Percentiles rank a stretch among this genome's conserved stretches.
These are phyloP conservation scores for Cephalotrichum gorgonifer DNA, from an alignment of 2,329 filamentous ascomycete genomes.

Conservation along the genomic window DNA sequence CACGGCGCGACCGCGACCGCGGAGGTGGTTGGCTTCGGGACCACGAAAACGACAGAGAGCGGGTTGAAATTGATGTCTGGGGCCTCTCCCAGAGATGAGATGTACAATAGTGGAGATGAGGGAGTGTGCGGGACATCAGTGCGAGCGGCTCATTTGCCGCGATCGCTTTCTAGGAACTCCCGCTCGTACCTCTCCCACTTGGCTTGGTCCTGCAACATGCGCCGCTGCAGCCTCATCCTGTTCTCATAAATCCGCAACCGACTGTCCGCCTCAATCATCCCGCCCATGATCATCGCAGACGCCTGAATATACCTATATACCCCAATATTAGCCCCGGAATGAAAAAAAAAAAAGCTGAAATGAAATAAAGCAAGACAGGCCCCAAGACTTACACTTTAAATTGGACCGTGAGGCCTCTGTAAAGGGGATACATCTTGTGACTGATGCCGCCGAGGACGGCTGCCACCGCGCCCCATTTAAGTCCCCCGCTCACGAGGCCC, in stretches of 20 bases:
- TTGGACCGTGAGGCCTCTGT: conserved; percentile 61
- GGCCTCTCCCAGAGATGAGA: not conserved
- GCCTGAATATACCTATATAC: conserved; percentile 64
- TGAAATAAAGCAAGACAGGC: not conserved
- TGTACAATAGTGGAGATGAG: not conserved
- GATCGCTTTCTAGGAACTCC: conserved; percentile 38
- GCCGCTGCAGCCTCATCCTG: conserved; percentile 52
- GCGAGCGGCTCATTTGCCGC: conserved; percentile 10
- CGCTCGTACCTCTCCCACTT: conserved; percentile 59
- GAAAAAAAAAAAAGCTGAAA: not conserved
- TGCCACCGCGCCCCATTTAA: conserved; percentile 62
- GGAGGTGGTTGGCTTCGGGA: not conserved
- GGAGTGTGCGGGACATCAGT: not conserved
- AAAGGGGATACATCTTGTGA: conserved; percentile 58
- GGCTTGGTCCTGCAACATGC: conserved; percentile 52
- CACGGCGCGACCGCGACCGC: not conserved
- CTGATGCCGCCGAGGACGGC: conserved; percentile 52
- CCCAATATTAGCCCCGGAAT: not conserved
- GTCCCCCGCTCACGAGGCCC: conserved; percentile 56
- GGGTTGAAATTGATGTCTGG: not conserved
- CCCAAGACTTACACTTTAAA: conserved; percentile 55
- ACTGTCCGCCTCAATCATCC: conserved; percentile 65
- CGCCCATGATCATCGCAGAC: conserved; percentile 74
- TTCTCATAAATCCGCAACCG: conserved; percentile 59
- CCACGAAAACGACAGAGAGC: not conserved